A percentile compares a stretch with the other conserved stretches of the same genome.
phyloP scores from a whole-genome alignment of 2,329 filamentous ascomycete species.

The Exophiala dermatitidis region DNA sequence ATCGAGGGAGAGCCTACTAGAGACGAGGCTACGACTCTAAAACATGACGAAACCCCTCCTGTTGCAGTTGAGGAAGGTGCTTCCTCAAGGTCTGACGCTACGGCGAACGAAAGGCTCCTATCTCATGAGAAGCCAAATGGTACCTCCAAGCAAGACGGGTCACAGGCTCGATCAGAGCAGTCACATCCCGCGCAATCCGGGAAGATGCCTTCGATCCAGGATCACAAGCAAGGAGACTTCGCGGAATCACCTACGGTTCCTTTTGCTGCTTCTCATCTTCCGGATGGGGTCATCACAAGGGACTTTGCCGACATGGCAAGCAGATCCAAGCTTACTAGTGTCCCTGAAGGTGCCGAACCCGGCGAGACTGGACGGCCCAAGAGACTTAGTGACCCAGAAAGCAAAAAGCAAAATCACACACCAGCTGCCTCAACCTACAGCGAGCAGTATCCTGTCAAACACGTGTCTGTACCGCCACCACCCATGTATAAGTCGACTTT shows the following conservation, averaged over 20 bases:
- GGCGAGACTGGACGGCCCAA: conserved; percentile 2
- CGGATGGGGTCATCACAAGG: conserved; percentile 17
- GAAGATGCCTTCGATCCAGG: not conserved
- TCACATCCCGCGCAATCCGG: not conserved
- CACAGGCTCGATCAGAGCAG: not conserved
- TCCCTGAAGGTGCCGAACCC: conserved; percentile 12
- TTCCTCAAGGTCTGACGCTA: not conserved
- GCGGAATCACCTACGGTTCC: conserved; percentile 8
- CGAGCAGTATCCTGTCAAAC: not conserved
- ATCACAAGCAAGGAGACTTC: conserved; percentile 5
- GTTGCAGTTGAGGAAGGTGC: not conserved
- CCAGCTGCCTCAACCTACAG: conserved; percentile 6
- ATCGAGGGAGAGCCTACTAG: not conserved
- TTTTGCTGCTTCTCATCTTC: conserved; percentile 6
- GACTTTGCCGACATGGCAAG: conserved; percentile 21
- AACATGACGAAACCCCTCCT: not conserved
- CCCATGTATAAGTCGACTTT: conserved; percentile 15
- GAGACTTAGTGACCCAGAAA: not conserved
- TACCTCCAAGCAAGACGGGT: not conserved
- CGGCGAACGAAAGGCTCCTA: not conserved
- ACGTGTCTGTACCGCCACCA: not conserved
- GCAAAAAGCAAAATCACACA: not conserved
- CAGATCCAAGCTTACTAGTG: conserved; percentile 15
- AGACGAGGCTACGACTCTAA: not conserved
- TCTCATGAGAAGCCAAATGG: not conserved